A percentile compares a stretch with the other conserved stretches of the same genome.
phyloP scores from a whole-genome alignment of 2,329 filamentous ascomycete genomes.

The Pseudopithomyces maydicus region DNA sequence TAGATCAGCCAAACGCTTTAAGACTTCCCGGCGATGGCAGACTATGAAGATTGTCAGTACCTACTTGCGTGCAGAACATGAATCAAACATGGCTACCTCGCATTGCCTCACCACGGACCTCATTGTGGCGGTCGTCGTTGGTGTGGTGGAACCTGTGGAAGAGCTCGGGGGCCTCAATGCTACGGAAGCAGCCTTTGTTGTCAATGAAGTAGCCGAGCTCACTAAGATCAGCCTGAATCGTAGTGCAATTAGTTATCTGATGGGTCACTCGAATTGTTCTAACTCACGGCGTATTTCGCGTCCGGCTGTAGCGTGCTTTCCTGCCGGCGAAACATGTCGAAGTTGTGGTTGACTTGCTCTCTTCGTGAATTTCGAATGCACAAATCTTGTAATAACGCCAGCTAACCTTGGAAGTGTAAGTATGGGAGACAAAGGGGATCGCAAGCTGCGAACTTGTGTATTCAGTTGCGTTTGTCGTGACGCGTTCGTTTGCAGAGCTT shows the following conservation, averaged over 20 bases:
- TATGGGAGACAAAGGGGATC: no score
- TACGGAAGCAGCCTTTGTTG: constrained; percentile 65
- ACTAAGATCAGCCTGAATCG: constrained; percentile 59
- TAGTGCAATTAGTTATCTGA: not conserved
- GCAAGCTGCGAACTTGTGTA: not conserved
- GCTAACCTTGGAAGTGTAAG: no score
- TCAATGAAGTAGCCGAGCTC: constrained; percentile 85
- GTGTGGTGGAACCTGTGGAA: constrained; percentile 77
- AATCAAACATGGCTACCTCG: constrained; percentile 60
- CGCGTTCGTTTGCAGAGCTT: constrained; percentile 8
- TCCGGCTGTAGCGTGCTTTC: constrained; percentile 71
- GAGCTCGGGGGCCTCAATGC: constrained; percentile 67
- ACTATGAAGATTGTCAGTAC: constrained; percentile 50
- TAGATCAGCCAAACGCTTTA: constrained; percentile 64
- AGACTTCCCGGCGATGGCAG: constrained; percentile 66
- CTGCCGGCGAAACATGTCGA: constrained; percentile 74
- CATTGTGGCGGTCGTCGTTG: constrained; percentile 77
- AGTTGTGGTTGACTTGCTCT: no score
- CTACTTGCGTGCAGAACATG: not conserved
- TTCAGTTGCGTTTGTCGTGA: not conserved
- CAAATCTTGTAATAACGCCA: no score
- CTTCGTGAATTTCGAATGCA: no score
- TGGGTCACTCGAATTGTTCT: not conserved
- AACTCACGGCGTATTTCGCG: constrained; percentile 61
- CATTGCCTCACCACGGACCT: constrained; percentile 70